phyloP scores from a whole-genome alignment of 163 green algal genomes.

The Scenedesmus sp. region DNA sequence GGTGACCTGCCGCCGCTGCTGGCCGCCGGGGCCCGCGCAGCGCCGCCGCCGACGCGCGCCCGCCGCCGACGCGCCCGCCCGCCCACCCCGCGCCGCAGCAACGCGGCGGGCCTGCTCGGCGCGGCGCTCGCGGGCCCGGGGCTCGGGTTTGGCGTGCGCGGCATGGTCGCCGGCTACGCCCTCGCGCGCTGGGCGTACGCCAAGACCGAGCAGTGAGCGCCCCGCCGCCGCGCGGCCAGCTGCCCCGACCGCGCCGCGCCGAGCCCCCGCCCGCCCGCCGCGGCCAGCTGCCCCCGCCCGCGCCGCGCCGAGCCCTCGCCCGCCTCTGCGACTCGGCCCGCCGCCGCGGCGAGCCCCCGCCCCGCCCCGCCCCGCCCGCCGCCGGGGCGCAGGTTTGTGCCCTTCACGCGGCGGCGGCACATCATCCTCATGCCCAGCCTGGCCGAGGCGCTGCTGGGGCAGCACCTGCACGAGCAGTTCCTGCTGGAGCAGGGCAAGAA shows the following conservation, averaged over 20 bases:
- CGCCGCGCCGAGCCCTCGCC: too few relatives aligned
- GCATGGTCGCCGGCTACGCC: not conserved
- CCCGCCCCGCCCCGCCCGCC: too few relatives aligned
- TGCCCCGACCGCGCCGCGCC: not conserved
- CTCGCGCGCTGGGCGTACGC: slow-evolving; percentile 26
- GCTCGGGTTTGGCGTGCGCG: slow-evolving; percentile 6
- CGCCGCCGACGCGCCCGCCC: too few relatives aligned
- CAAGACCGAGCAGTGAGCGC: slow-evolving; percentile 38
- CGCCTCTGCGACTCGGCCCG: too few relatives aligned
- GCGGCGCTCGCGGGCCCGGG: slow-evolving; percentile 20
- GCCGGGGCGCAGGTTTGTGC: slow-evolving; percentile 33
- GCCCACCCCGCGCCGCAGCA: slow-evolving; percentile 16
- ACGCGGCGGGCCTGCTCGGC: slow-evolving; percentile 8
- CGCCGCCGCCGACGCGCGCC: too few relatives aligned
- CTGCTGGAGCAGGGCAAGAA: slow-evolving; percentile 40
- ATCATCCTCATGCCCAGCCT: slow-evolving; percentile 41
- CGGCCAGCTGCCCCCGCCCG: too few relatives aligned
- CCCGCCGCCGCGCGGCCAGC: not conserved
- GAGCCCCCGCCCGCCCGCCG: too few relatives aligned
- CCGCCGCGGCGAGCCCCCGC: too few relatives aligned
- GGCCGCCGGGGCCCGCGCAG: too few relatives aligned
- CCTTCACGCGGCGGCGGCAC: slow-evolving; percentile 44
- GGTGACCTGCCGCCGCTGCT: not conserved
- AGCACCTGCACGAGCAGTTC: slow-evolving; percentile 35
- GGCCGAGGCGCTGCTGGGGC: slow-evolving; percentile 37